A percentile compares a stretch with the other conserved stretches of the same genome.
phyloP scores from a whole-genome alignment of 1,284 basidiomycete species.

The Boletellus deceptivus region DNA sequence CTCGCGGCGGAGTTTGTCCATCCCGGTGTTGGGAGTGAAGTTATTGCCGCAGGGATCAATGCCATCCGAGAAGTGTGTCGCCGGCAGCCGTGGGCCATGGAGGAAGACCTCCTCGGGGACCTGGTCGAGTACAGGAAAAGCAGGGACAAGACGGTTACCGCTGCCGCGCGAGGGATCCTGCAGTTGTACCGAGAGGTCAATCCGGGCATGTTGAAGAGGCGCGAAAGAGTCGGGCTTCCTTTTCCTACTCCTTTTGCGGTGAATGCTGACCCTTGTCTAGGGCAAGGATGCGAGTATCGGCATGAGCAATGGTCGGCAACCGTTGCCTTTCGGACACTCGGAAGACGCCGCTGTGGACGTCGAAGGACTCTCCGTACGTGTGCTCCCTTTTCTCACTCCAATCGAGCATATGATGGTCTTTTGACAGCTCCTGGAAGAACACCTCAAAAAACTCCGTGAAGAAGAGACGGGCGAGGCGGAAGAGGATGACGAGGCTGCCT shows the following conservation, averaged over 20 bases:
- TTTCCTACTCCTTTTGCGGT: background rate
- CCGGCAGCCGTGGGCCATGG: constrained; percentile 96
- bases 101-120: constrained; percentile 89
- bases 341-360: constrained; percentile 80
- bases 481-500: constrained; percentile 69
- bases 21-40: constrained; percentile 93
- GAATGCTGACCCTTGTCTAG: constrained; percentile 36
- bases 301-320: constrained; percentile 57
- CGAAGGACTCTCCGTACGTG: constrained; percentile 77
- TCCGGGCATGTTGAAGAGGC: constrained; percentile 86
- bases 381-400: background rate
- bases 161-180: constrained; percentile 84
- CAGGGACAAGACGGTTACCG: constrained; percentile 90
- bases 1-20: constrained; percentile 96
- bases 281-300: constrained; percentile 86
- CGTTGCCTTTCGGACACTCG: constrained; percentile 79
- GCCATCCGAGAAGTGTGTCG: constrained; percentile 91
- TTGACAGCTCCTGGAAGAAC: constrained; percentile 80
- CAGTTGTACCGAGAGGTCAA: constrained; percentile 97
- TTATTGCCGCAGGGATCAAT: constrained; percentile 95
- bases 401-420: constrained; percentile 2
- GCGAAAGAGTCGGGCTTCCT: constrained; percentile 67
- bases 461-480: constrained; percentile 58
- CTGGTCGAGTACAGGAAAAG: constrained; percentile 94
- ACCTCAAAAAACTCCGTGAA: constrained; percentile 68